These are phyloP conservation scores for Mortierella sp. DNA, from an alignment of 371 early-diverging fungal species.

Conservation along the genomic window DNA sequence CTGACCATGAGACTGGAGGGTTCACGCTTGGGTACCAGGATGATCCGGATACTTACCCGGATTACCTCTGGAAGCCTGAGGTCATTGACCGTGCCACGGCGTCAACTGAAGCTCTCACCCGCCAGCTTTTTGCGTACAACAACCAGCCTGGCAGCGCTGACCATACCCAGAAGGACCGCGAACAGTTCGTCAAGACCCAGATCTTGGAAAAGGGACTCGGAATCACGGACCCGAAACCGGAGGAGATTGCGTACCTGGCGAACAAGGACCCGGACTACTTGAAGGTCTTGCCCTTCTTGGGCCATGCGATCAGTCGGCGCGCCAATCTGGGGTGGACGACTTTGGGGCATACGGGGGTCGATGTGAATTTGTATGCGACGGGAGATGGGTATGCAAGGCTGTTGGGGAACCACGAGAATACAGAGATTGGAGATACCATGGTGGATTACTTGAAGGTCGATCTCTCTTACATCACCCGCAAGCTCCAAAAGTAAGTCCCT, in stretches of 20 bases:
- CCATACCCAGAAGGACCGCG: conserved; percentile 29
- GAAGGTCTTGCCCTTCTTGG: conserved; percentile 68
- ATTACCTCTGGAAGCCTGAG: conserved; percentile 91
- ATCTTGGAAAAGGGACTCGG: conserved; percentile 76
- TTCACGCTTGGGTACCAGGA: conserved; percentile 83
- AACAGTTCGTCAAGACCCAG: conserved; percentile 53
- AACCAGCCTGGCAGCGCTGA: conserved; percentile 6
- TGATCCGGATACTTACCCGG: conserved; percentile 71
- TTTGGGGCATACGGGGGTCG: conserved; percentile 94
- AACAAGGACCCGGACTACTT: conserved; percentile 27
- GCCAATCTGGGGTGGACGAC: conserved; percentile 91
- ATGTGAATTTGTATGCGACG: conserved; percentile 93
- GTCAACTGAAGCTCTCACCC: conserved; percentile 76
- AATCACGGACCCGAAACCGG: conserved; percentile 74
- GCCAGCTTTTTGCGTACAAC: conserved; percentile 22
- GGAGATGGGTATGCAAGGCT: conserved; percentile 63
- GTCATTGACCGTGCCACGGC: conserved; percentile 73
- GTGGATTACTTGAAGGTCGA: conserved; percentile 73
- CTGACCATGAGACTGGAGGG: conserved; percentile 98
- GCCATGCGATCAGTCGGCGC: conserved; percentile 77
- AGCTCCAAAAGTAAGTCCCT: conserved; percentile 57
- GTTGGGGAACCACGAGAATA: conserved; percentile 87
- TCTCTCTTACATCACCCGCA: conserved; percentile 70
- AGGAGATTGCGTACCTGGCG: conserved; percentile 71
- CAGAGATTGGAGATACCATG: conserved; percentile 87